These are phyloP conservation scores for Suillus variegatus DNA, from an alignment of 768 basidiomycete genomes.

Conservation along the genomic window DNA sequence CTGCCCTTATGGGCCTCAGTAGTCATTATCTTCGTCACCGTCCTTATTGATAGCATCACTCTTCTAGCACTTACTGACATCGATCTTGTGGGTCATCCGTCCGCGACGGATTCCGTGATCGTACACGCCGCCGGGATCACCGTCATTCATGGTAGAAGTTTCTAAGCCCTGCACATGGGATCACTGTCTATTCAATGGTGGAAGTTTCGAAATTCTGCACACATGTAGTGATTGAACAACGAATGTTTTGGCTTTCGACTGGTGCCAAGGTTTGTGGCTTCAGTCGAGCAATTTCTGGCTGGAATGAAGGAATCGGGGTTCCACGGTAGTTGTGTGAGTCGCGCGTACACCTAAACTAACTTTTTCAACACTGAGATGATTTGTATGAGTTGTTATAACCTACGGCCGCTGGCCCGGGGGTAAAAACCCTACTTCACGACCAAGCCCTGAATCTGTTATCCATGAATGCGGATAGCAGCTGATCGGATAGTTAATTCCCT, in stretches of 20 bases:
- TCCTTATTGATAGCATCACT: not conserved
- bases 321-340: not conserved
- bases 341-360: not conserved
- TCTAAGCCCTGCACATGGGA: conserved; percentile 25
- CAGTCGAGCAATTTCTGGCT: not conserved
- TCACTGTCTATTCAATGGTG: conserved; percentile 48
- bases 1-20: conserved; percentile 28
- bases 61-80: conserved; percentile 57
- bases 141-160: too few relatives aligned
- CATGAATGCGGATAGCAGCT: not conserved
- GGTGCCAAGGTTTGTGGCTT: conserved; percentile 56
- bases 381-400: too few relatives aligned
- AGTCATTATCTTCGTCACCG: conserved; percentile 11
- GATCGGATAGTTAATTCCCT: not conserved
- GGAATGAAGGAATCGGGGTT: not conserved
- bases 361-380: too few relatives aligned
- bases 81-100: conserved; percentile 16
- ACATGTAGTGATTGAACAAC: conserved; percentile 57
- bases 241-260: conserved; percentile 76
- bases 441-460: not conserved
- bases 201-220: conserved; percentile 48
- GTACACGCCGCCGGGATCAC: conserved; percentile 18
- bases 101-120: conserved; percentile 34
- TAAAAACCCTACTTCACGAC: not conserved
- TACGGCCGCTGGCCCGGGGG: not conserved